phyloP scores from a whole-genome alignment of 768 basidiomycete genomes.

The Naematelia encephala region DNA sequence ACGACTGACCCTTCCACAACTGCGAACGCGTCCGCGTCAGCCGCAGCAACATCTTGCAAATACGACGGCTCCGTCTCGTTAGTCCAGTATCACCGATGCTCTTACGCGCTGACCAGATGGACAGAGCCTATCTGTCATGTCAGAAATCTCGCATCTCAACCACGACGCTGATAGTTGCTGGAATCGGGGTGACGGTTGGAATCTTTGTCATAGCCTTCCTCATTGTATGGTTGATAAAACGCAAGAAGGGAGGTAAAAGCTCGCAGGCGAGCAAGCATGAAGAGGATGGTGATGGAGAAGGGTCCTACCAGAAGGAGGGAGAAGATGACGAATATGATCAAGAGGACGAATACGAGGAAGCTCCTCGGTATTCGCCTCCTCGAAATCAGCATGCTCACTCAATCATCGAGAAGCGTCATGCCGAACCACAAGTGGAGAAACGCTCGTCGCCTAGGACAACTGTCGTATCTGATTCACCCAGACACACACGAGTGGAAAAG shows the following conservation, averaged over 20 bases:
- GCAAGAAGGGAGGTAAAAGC: conserved; percentile 8
- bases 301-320: background rate
- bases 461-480: background rate
- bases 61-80: conserved; percentile 16
- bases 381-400: background rate
- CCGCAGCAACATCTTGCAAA: conserved; percentile 6
- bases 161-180: conserved; percentile 30
- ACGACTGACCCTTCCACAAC: conserved; percentile 8
- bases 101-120: background rate
- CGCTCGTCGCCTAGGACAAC: background rate
- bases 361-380: background rate
- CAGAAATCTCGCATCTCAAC: conserved; percentile 28
- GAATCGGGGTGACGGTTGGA: conserved; percentile 29
- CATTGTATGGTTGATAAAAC: conserved; percentile 25
- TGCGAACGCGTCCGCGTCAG: background rate
- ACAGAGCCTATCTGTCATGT: conserved; percentile 35
- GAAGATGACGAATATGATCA: conserved; percentile 4
- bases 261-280: background rate
- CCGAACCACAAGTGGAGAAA: no score
- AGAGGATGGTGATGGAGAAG: conserved; percentile 6
- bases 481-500: background rate
- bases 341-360: conserved; percentile 2
- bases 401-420: no score
- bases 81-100: conserved; percentile 1
- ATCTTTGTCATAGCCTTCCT: conserved; percentile 29